Evolutionary conservation across 2,329 filamentous ascomycete genomes (phyloP).

Genomic region (Allantophomopsis lycopodina): DNA sequence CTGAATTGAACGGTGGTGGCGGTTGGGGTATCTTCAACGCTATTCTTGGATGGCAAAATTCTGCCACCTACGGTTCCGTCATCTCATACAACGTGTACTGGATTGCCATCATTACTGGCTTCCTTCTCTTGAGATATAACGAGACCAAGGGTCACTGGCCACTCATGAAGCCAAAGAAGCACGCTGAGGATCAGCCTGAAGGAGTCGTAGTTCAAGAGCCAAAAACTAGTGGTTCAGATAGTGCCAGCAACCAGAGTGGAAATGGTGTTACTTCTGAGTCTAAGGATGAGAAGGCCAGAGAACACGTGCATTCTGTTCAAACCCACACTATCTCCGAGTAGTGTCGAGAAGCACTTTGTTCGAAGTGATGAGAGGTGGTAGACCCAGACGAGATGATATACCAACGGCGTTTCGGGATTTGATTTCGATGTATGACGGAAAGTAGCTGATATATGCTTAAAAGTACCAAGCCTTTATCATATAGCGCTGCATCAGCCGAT

Average conservation of each 20-base stretch:
- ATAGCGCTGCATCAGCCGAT: too few species aligned
- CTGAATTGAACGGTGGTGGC: constrained; percentile 55
- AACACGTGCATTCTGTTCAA: constrained; percentile 3
- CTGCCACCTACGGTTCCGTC: constrained; percentile 75
- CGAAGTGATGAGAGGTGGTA: too few species aligned
- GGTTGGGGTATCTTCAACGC: constrained; percentile 85
- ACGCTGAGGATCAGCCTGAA: neutral
- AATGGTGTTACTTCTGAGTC: neutral
- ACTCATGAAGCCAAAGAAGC: constrained; percentile 10
- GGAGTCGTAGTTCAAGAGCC: neutral
- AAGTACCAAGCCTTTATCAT: too few species aligned
- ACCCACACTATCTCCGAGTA: constrained; percentile 5
- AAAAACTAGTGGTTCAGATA: constrained; percentile 1
- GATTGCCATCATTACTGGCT: constrained; percentile 54
- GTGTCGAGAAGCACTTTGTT: too few species aligned
- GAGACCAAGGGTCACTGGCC: constrained; percentile 41
- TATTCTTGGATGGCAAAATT: constrained; percentile 78
- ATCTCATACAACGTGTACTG: constrained; percentile 84
- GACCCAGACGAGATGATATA: too few species aligned
- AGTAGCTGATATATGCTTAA: too few species aligned
- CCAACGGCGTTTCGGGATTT: too few species aligned
- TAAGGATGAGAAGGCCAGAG: constrained; percentile 1
- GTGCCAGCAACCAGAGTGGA: neutral
- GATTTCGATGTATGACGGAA: too few species aligned
- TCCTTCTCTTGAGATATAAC: constrained; percentile 50